These are phyloP conservation scores for Stromatinia cepivora DNA, from an alignment of 2,329 filamentous ascomycete genomes.

Conservation along the genomic window DNA sequence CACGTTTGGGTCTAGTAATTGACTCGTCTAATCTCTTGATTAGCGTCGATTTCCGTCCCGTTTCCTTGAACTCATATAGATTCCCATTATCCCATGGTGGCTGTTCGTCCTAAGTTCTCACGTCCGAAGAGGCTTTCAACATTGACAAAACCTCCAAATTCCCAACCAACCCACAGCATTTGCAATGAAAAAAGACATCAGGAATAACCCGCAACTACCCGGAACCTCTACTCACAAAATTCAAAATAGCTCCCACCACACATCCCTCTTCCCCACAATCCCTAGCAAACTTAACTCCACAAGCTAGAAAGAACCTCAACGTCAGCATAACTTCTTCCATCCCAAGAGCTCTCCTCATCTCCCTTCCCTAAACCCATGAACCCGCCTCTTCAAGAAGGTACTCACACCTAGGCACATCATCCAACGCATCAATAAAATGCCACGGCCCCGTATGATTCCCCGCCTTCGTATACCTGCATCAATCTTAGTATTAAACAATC, in stretches of 20 bases:
- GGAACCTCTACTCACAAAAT: constrained; percentile 36
- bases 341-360: neutral
- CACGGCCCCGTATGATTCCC: constrained; percentile 62
- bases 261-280: constrained; percentile 65
- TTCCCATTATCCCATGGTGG: accelerated
- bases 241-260: constrained; percentile 50
- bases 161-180: neutral
- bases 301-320: constrained; percentile 41
- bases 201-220: neutral
- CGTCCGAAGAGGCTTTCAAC: neutral
- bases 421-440: constrained; percentile 70
- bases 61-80: neutral
- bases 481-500: neutral
- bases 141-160: neutral
- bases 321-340: neutral
- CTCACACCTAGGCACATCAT: constrained; percentile 52
- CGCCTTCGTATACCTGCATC: constrained; percentile 59
- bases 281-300: constrained; percentile 57
- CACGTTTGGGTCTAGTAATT: constrained; percentile 41
- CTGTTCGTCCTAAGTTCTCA: neutral
- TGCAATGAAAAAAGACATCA: neutral
- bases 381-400: neutral
- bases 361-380: too few species aligned
- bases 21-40: constrained; percentile 42
- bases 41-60: constrained; percentile 38